Base-by-base conservation (phyloP, 257 asterid species). In the Thymus mandschuricus region DNA sequence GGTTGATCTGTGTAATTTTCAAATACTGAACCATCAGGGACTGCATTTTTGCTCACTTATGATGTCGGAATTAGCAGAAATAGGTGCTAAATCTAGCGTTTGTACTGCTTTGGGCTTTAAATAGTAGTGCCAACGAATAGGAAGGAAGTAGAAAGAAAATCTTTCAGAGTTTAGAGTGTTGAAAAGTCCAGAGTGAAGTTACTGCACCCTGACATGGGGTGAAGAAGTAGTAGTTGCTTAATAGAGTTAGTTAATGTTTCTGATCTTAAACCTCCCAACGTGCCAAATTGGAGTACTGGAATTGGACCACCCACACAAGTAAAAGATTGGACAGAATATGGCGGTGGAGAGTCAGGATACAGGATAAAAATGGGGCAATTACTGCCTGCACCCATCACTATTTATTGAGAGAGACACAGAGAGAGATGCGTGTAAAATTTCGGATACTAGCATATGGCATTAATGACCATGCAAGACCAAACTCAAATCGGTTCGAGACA, bases 281-380 rank as follows among this genome's bases (percentile, higher is more conserved):
- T 29, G 56, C 30, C 12, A 46, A 29, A 30, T 46, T 13, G 31
- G 58, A 7, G 58, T 64, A 64, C 21, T 21, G 21, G 21, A 21
- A 64, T 28, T 62, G 69, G 69, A 64, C 69, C 69, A 63, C 68
- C 30, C 2, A 11, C 49, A 35, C 33, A 1, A 64, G 28, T 64
- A 29, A 7, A 45, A 64, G 49, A 29, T 46, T 46, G 55, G 52
- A 43, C 52, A 64, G 58, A 3, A 4, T 46, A 12, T 64, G 70
- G 58, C 70, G 70, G 69, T 64, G 69, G 69, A 64, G 55, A 64
- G 56, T 64, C 69, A 2, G 69, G 69, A 64, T 64, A 44, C 69
- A 2, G 69, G 69, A 64, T 64, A 44, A 64, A 64, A 28, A 64
- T 64, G 69, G 69, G 69, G 57, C 69, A 64, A 45, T 46, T 64